phyloP scores from a whole-genome alignment of 768 basidiomycete species.

The Suillus brevipes region DNA sequence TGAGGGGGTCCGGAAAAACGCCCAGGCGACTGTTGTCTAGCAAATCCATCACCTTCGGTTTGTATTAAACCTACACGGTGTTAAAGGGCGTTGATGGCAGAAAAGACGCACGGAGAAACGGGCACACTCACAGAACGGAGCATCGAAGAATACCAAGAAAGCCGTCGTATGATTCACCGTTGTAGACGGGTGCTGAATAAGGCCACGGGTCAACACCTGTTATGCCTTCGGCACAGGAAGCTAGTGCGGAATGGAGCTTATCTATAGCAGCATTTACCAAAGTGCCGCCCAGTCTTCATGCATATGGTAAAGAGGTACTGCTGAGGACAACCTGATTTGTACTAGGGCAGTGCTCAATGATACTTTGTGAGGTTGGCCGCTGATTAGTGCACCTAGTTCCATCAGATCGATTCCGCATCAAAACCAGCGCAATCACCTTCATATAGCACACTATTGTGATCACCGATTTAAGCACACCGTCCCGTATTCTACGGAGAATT shows the following conservation, averaged over 20 bases:
- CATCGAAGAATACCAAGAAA: conserved; percentile 21
- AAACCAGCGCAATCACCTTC: background rate
- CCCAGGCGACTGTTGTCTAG: conserved; percentile 23
- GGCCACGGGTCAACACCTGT: conserved; percentile 16
- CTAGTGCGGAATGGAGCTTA: background rate
- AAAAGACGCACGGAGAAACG: background rate
- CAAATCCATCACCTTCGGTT: conserved; percentile 18
- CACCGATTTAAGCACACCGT: background rate
- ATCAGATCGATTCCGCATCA: background rate
- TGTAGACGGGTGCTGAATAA: conserved; percentile 16
- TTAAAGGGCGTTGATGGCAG: conserved; percentile 7
- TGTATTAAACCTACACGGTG: conserved; percentile 12
- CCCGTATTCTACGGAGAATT: background rate
- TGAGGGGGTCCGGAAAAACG: conserved; percentile 23
- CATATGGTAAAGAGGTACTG: background rate
- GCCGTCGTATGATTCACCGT: conserved; percentile 20
- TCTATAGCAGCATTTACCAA: background rate
- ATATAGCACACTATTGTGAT: background rate
- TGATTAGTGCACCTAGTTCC: background rate
- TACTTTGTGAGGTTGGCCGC: background rate
- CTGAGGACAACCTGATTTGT: background rate
- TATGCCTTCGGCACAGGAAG: conserved; percentile 1
- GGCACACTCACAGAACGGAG: conserved; percentile 18
- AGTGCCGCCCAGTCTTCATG: background rate
- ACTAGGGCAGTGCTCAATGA: background rate